A percentile compares a stretch with the other conserved stretches of the same genome.
Conservation (phyloP, 176 grass and related monocot species). For the Triticum timopheevii region DNA sequence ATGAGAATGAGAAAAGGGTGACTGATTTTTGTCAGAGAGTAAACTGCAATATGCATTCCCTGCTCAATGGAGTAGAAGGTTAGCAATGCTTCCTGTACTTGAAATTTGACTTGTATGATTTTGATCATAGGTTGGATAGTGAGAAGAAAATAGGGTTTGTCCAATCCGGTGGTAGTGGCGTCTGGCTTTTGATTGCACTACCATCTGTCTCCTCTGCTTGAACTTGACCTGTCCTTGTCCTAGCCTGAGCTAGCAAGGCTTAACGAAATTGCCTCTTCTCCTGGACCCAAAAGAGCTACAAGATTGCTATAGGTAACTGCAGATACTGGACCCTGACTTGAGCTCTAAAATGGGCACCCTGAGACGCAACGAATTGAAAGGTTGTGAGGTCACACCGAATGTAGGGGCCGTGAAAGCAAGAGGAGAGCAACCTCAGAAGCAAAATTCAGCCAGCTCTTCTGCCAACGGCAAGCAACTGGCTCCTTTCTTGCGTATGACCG, state of each 20-base stretch:
- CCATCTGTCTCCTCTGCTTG: background rate
- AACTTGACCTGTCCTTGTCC: background rate
- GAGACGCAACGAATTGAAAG: background rate
- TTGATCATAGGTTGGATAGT: background rate
- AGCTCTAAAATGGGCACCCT: background rate
- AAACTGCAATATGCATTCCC: background rate
- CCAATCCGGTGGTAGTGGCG: background rate
- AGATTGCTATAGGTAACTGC: slow-evolving; percentile 1
- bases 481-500: background rate
- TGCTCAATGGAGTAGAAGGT: background rate
- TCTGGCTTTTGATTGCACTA: background rate
- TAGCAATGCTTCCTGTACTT: background rate
- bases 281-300: background rate
- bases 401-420: background rate
- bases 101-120: background rate
- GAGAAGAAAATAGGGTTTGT: background rate
- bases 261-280: background rate
- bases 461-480: slow-evolving; percentile 25
- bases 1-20: background rate
- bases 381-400: background rate
- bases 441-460: background rate
- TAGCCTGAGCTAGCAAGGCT: background rate
- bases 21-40: background rate
- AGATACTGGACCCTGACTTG: background rate
- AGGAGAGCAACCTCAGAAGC: slow-evolving; percentile 5